A percentile compares a stretch with the other conserved stretches of the same genome.
Evolutionary conservation across 495 filamentous ascomycete genomes (phyloP).

Genomic region (Aspergillus wentii): DNA sequence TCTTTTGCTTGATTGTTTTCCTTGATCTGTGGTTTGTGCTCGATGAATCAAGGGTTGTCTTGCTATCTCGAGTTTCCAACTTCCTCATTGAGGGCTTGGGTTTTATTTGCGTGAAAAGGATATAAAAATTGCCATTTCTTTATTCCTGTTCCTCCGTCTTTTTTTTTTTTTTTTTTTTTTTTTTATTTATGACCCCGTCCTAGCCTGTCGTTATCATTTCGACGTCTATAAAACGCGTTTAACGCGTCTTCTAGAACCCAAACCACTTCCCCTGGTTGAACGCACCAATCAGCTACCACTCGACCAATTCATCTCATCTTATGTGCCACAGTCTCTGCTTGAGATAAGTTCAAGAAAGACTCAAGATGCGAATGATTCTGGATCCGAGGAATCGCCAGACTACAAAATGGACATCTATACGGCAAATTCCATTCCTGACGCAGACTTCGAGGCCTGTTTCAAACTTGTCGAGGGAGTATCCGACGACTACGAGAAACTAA

Average conservation of each 20-base stretch:
- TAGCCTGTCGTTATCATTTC: no score
- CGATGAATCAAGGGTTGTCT: no score
- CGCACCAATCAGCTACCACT: constrained; percentile 35
- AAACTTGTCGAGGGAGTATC: constrained; percentile 68
- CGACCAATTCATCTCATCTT: constrained; percentile 26
- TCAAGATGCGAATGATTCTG: not conserved
- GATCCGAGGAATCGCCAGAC: not conserved
- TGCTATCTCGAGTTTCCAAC: no score
- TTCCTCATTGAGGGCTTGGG: no score
- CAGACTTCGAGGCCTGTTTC: constrained; percentile 64
- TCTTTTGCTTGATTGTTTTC: no score
- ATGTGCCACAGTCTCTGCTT: constrained; percentile 16
- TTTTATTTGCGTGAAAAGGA: no score
- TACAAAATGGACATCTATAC: constrained; percentile 34
- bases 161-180: no score
- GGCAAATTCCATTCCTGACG: constrained; percentile 37
- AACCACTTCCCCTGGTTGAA: constrained; percentile 32
- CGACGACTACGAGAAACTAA: constrained; percentile 59
- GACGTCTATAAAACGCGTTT: no score
- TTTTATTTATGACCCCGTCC: no score
- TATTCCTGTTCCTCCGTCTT: no score
- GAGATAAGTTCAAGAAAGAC: not conserved
- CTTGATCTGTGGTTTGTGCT: no score
- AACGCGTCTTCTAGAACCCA: constrained; percentile 3
- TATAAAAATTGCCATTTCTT: no score